Percentiles rank a stretch among this genome's conserved stretches.
These are phyloP conservation scores for Aspergillus aculeatinus DNA, from an alignment of 2,329 filamentous ascomycete genomes.

Conservation along the genomic window DNA sequence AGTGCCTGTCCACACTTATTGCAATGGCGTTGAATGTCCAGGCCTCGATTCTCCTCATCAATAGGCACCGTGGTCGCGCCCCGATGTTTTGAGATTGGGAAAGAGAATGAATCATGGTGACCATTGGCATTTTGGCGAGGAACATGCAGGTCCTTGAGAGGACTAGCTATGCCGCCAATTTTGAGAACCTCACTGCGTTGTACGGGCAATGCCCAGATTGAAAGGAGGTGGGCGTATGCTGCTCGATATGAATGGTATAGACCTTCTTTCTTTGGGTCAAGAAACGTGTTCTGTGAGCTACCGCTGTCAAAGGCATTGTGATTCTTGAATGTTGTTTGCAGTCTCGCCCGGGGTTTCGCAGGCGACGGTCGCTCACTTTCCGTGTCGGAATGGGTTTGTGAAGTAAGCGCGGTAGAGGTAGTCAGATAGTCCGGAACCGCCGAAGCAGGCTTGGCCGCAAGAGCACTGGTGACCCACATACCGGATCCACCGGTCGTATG, in stretches of 20 bases:
- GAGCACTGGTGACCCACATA: slow-evolving; percentile 30
- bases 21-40: slow-evolving; percentile 47
- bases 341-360: slow-evolving; percentile 30
- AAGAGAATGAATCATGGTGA: slow-evolving; percentile 28
- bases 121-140: slow-evolving; percentile 26
- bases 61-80: slow-evolving; percentile 7
- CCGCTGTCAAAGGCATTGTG: slow-evolving; percentile 57
- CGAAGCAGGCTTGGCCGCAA: slow-evolving; percentile 25
- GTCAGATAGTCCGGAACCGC: slow-evolving; percentile 32
- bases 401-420: slow-evolving; percentile 29
- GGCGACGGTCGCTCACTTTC: slow-evolving; percentile 35
- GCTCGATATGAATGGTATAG: slow-evolving; percentile 55
- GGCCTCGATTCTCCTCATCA: slow-evolving; percentile 25
- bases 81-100: slow-evolving; percentile 18
- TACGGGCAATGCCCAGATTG: slow-evolving; percentile 57
- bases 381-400: slow-evolving; percentile 39
- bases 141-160: slow-evolving; percentile 27
- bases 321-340: slow-evolving; percentile 57
- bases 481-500: slow-evolving; percentile 27
- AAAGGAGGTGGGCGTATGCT: slow-evolving; percentile 59
- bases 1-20: slow-evolving; percentile 40
- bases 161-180: slow-evolving; percentile 48
- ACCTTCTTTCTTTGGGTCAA: slow-evolving; percentile 50
- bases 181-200: slow-evolving; percentile 60
- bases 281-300: slow-evolving; percentile 47